These are phyloP conservation scores for Rosa multiflora DNA, from an alignment of 306 rosid species.

Conservation along the genomic window DNA sequence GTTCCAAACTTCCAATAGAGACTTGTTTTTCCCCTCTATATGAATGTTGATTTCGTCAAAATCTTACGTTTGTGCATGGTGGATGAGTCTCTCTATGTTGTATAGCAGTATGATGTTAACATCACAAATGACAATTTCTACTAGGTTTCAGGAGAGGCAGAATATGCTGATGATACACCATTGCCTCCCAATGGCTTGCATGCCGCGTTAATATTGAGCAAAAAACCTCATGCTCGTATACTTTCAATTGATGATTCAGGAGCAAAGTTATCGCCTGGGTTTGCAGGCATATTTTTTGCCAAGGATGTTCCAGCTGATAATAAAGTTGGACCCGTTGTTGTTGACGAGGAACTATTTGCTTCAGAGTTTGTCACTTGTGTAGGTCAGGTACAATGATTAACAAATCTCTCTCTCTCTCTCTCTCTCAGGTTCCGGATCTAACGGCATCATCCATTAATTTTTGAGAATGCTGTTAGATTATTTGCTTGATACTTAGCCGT, in stretches of 20 bases:
- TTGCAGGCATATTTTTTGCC: conserved; percentile 65
- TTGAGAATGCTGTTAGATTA: not conserved
- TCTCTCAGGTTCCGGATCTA: not conserved
- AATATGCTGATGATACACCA: conserved; percentile 73
- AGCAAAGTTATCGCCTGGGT: conserved; percentile 73
- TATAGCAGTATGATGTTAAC: conserved; percentile 13
- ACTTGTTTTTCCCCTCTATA: not conserved
- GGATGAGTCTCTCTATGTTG: conserved; percentile 9
- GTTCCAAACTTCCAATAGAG: not conserved
- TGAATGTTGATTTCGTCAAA: not conserved
- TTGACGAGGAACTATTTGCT: conserved; percentile 87
- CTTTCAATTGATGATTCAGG: conserved; percentile 60
- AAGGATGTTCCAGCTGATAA: conserved; percentile 73
- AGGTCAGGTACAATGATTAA: conserved; percentile 74
- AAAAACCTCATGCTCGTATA: conserved; percentile 86
- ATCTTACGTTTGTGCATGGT: not conserved
- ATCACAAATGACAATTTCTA: conserved; percentile 23
- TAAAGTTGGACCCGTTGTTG: conserved; percentile 65
- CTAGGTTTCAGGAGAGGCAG: conserved; percentile 95
- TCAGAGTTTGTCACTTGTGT: conserved; percentile 76
- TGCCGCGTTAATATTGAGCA: conserved; percentile 85
- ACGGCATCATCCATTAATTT: not conserved
- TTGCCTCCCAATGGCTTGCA: conserved; percentile 77
- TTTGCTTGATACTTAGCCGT: not conserved
- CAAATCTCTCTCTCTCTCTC: conserved; percentile 13